Conservation (phyloP, 331 rosid genomes). For the Prunus yedoensis region DNA sequence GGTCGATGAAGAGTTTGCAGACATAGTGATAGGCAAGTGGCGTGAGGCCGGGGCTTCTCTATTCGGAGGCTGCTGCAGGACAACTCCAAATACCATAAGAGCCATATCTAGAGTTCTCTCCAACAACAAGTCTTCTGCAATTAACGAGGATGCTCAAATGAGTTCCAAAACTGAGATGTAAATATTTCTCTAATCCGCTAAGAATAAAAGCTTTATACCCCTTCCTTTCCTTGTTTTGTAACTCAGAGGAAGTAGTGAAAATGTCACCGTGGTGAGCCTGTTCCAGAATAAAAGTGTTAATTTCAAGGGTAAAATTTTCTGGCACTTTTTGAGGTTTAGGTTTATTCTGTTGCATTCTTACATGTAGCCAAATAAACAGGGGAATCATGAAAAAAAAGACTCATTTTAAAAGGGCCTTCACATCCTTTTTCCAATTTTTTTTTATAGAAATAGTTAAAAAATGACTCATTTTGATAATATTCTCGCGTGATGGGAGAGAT, state of each 20-base stretch:
- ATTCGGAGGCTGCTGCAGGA: slow-evolving; percentile 97
- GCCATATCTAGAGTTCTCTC: slow-evolving; percentile 60
- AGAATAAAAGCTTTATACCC: not conserved
- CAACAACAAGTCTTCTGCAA: slow-evolving; percentile 2
- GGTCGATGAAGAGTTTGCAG: slow-evolving; percentile 64
- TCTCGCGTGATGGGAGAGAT: too few relatives aligned
- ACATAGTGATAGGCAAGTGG: slow-evolving; percentile 65
- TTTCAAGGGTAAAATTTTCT: not conserved
- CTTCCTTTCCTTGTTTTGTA: not conserved
- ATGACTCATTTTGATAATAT: too few relatives aligned
- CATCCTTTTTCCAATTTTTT: too few relatives aligned
- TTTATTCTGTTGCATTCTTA: not conserved
- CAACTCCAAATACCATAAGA: slow-evolving; percentile 75
- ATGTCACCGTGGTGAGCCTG: not conserved
- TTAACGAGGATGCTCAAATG: not conserved
- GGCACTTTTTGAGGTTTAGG: not conserved
- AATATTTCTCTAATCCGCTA: not conserved
- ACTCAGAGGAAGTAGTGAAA: not conserved
- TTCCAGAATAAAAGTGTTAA: not conserved
- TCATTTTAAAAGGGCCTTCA: too few relatives aligned
- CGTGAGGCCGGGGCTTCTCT: slow-evolving; percentile 76
- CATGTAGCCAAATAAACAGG: too few relatives aligned
- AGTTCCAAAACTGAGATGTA: not conserved
- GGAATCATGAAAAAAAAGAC: too few relatives aligned
- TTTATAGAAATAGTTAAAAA: too few relatives aligned